A percentile compares a stretch with the other conserved stretches of the same genome.
Conservation (phyloP, 495 filamentous ascomycete species). For the Penicillium flavigenum region DNA sequence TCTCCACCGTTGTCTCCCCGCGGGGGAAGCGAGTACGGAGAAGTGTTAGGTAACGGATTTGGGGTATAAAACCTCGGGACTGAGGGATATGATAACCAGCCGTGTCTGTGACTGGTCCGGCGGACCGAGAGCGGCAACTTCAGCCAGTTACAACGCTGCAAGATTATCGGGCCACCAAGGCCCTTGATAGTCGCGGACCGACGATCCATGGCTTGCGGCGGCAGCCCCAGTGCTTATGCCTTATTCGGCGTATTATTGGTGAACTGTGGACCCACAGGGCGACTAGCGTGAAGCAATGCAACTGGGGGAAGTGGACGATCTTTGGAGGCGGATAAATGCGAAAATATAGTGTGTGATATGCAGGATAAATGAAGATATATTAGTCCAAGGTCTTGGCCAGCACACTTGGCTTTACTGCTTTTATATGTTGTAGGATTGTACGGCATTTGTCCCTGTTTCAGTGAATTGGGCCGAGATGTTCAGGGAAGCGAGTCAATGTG, state of each 20-base stretch:
- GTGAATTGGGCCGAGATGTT: neutral
- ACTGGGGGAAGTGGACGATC: constrained; percentile 4
- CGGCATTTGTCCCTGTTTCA: constrained; percentile 1
- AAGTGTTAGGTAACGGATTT: constrained; percentile 29
- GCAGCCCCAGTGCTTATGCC: constrained; percentile 15
- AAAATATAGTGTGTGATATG: neutral
- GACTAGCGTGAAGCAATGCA: neutral
- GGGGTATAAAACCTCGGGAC: constrained; percentile 20
- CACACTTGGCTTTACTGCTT: neutral
- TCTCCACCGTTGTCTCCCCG: constrained; percentile 18
- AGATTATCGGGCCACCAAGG: neutral
- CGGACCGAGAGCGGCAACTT: constrained; percentile 21
- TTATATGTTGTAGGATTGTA: neutral
- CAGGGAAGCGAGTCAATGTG: neutral
- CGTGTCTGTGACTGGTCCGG: constrained; percentile 12
- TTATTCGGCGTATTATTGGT: neutral
- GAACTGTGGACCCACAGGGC: neutral
- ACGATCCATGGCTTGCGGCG: constrained; percentile 9
- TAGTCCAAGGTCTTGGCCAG: neutral
- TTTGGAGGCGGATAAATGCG: constrained; percentile 2
- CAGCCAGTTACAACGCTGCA: constrained; percentile 15
- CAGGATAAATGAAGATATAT: neutral
- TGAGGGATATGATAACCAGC: constrained; percentile 17
- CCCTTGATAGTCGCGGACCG: constrained; percentile 1
- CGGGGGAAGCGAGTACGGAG: constrained; percentile 13